Percentiles rank a stretch among this genome's conserved stretches.
phyloP scores from a whole-genome alignment of 257 asterid genomes.

The Solanum paucissectum region DNA sequence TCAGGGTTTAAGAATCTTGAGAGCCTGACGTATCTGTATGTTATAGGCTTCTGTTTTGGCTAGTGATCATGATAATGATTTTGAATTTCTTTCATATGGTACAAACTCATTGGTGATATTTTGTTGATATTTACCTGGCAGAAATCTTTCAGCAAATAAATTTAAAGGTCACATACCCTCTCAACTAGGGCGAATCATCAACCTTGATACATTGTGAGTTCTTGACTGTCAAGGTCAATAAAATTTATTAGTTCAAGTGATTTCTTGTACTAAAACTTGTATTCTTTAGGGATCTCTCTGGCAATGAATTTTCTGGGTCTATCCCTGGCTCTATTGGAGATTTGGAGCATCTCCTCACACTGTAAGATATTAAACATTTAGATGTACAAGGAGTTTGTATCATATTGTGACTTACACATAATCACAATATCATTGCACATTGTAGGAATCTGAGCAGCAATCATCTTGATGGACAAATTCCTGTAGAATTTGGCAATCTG shows the following conservation, averaged over 20 bases:
- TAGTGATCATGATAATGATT: not conserved
- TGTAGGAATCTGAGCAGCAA: constrained; percentile 79
- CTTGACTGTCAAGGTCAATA: not conserved
- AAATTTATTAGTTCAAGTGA: not conserved
- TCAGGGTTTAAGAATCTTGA: constrained; percentile 67
- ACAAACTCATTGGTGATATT: not conserved
- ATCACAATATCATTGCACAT: not conserved
- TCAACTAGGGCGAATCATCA: constrained; percentile 81
- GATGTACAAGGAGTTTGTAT: not conserved
- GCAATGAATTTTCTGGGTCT: constrained; percentile 64
- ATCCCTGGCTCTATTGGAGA: constrained; percentile 88
- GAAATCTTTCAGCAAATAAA: constrained; percentile 81
- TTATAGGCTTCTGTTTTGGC: not conserved
- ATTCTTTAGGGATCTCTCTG: constrained; percentile 67
- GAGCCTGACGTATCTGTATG: constrained; percentile 92
- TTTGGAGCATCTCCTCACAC: constrained; percentile 87
- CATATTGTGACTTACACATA: not conserved
- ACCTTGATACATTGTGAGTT: constrained; percentile 87
- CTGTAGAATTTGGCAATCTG: constrained; percentile 74
- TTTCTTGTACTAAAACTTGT: not conserved
- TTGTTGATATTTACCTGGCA: constrained; percentile 9
- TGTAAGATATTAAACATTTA: constrained; percentile 32
- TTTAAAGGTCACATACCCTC: constrained; percentile 60
- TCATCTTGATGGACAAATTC: constrained; percentile 51
- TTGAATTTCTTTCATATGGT: not conserved